These are phyloP conservation scores for Chromosphaera perkinsii DNA, from an alignment of 208 protist species.

Conservation along the genomic window DNA sequence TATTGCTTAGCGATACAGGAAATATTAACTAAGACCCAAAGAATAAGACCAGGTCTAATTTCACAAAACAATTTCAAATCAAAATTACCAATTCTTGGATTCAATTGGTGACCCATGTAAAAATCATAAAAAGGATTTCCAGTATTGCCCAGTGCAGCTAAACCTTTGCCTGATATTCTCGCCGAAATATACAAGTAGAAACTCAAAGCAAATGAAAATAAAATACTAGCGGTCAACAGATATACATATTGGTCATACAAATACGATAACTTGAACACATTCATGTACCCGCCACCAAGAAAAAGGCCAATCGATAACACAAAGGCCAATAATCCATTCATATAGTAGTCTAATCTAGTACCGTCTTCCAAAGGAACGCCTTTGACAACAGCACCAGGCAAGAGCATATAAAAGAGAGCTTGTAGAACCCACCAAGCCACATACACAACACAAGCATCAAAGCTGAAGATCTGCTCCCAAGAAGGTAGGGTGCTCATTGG, in stretches of 20 bases:
- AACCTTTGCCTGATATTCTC: neutral
- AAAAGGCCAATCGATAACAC: neutral
- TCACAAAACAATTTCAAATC: slow-evolving; percentile 93
- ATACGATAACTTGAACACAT: neutral
- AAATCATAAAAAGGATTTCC: slow-evolving; percentile 76
- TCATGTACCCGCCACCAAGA: neutral
- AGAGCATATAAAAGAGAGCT: slow-evolving; percentile 2
- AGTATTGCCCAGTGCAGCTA: slow-evolving; percentile 2
- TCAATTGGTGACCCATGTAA: slow-evolving; percentile 86
- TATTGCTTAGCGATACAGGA: slow-evolving; percentile 72
- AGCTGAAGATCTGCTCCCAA: neutral
- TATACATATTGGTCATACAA: slow-evolving; percentile 10
- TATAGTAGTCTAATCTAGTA: neutral
- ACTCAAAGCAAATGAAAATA: slow-evolving; percentile 16
- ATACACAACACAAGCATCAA: neutral
- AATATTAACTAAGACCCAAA: slow-evolving; percentile 84
- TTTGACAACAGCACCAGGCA: slow-evolving; percentile 1
- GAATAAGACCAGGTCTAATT: slow-evolving; percentile 85
- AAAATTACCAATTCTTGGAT: slow-evolving; percentile 77
- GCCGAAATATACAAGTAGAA: slow-evolving; percentile 1
- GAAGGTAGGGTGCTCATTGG: neutral
- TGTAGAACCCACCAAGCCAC: slow-evolving; percentile 15
- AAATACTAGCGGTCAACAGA: neutral
- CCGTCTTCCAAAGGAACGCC: slow-evolving; percentile 6
- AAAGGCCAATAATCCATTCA: neutral